These are phyloP conservation scores for Solanum piurae DNA, from an alignment of 257 asterid species.

Conservation along the genomic window DNA sequence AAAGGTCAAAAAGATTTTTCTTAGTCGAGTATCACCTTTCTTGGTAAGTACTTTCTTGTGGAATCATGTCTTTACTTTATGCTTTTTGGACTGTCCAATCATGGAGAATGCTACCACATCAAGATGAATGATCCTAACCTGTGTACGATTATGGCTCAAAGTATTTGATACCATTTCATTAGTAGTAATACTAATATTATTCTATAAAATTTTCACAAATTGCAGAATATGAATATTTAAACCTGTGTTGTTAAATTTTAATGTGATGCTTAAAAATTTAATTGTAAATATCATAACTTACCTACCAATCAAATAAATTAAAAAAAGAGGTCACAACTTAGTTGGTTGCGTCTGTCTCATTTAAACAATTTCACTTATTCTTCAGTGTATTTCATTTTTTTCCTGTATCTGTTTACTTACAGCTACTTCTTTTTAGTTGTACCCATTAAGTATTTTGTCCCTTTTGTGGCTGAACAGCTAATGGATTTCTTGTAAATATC, in stretches of 20 bases:
- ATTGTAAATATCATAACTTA: neutral
- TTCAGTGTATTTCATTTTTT: neutral
- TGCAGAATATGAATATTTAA: neutral
- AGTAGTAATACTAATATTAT: neutral
- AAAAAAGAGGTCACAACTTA: neutral
- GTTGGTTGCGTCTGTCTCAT: neutral
- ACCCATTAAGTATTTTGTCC: neutral
- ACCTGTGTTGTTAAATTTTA: neutral
- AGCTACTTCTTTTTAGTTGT: neutral
- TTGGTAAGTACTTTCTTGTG: neutral
- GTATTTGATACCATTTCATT: neutral
- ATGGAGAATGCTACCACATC: neutral
- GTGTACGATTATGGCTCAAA: neutral
- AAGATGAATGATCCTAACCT: neutral
- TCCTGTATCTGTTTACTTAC: neutral
- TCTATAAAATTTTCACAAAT: neutral
- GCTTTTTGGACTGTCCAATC: neutral
- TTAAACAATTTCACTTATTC: neutral
- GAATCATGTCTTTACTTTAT: neutral
- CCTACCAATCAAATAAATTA: neutral
- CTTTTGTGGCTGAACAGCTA: neutral
- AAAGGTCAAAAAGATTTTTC: neutral
- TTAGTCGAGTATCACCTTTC: neutral
- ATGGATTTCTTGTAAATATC: conserved; percentile 14
- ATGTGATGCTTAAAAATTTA: neutral